Base-by-base conservation (phyloP, 257 asterid genomes). In the Solanum tacnaense region DNA sequence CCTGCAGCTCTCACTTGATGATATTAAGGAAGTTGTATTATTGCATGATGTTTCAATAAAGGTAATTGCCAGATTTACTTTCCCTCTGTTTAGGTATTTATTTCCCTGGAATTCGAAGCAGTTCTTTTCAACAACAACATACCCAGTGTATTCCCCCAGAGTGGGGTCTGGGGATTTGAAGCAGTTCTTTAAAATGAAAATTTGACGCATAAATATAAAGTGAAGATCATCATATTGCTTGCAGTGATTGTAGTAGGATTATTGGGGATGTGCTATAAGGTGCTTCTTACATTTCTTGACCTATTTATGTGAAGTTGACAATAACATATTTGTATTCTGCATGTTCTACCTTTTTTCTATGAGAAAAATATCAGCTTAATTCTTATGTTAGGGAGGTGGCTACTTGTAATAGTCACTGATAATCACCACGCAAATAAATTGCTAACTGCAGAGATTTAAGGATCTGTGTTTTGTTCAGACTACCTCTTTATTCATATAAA, bases 1-100 rank as follows among this genome's bases (percentile, higher is more conserved):
- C 90, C 46, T 88, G 90, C 98, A 98, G 99, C 93, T 95, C 25
- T 91, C 98, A 41, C 74, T 93, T 93, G 96, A 96, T 91, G 94
- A 94, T 86, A 93, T 91, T 41, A 93, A 89, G 93, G 95, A 96
- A 86, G 91, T 94, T 36, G 91, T 90, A 68, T 94, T 98, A 75
- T 91, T 96, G 84, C 87, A 86, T 34, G 95, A 94, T 89, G 93
- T 93, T 84, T 92, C 92, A 88, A 89, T 96, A 81, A 93, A 95
- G 98, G 99, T 97, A 90, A 86, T 56, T 70, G 44, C 68, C 87
- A 20, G 34, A 27, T 32, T 34, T 31, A 13, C 68, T 65, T 27
- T 86, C 35, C 72, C 85, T 83, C 82, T 84, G 72, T 44, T 65
- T 87, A 32, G 86, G 56, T 76, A 27, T 60, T 85, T 88, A 29